Base-by-base conservation (phyloP, 23 red algal species). In the Chondrus crispus region DNA sequence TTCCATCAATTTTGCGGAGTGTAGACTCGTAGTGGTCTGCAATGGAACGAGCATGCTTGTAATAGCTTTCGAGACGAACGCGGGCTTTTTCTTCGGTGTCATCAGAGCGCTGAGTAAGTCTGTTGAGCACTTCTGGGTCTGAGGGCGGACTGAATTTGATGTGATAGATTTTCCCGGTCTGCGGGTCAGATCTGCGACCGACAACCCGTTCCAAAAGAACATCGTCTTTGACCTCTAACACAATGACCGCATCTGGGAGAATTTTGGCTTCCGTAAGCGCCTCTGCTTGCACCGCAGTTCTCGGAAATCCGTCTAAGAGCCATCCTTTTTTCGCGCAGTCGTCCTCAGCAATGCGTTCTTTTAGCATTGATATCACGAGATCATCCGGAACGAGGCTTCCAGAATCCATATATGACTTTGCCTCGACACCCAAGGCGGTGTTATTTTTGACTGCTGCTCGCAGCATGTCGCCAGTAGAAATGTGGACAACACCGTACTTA, bases 391-490 rank as follows among this genome's bases (percentile, higher is more conserved):
- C 97, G 20, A 99, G 93, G 26, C 57, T 32, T 16, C 97, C 97
- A 5, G 82, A 50, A 52, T 99, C 97, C 97, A 99, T 99, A 62
- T 84, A 95, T 2, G 78, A 53, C 18, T 94, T 94, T 3, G 97
- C 97, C 8, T 85, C 38, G 54, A 89, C 53, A 48, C 97, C 97
- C 32, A 99, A 88, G 32, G 91, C 48, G 14, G 93, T 88, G 42
- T 88, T 60, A 13, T 58, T 69, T 46, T 32, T 60, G 8, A 99
- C 93, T 9, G 93, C 97, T 33, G 91, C 91, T 43, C 97, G 93
- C 30, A 99, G 82, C 97, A 99, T 99, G 60, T 99, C 97, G 26
- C 97, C 97, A 13, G 97, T 99, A 2, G 97, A 99, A 57, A 99
- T 90, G 57, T 99, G 97, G 44, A 99, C 97, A 22, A 96, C 55